Percentiles rank a stretch among this genome's conserved stretches.
These are phyloP conservation scores for Leccinum arenicola DNA, from an alignment of 768 basidiomycete genomes.

Conservation along the genomic window DNA sequence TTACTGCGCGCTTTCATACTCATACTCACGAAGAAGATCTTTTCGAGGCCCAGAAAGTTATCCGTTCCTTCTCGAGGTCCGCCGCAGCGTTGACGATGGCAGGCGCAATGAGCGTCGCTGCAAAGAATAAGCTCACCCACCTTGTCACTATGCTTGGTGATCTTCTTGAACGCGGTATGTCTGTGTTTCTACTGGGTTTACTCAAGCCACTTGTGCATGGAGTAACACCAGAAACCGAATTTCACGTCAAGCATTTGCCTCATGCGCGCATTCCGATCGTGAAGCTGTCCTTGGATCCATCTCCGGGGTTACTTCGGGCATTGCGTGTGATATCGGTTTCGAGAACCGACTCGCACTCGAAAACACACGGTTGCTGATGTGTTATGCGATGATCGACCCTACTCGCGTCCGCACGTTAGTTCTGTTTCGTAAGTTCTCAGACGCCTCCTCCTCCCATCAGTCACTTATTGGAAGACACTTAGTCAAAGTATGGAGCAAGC, in stretches of 20 bases:
- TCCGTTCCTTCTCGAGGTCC: conserved; percentile 49
- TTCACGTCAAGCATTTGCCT: conserved; percentile 93
- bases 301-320: conserved; percentile 76
- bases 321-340: conserved; percentile 98
- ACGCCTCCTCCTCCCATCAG: background rate
- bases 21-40: conserved; percentile 60
- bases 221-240: conserved; percentile 76
- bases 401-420: conserved; percentile 91
- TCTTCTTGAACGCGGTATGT: conserved; percentile 86
- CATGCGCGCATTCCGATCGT: conserved; percentile 98
- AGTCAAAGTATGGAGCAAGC: conserved; percentile 99
- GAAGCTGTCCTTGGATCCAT: conserved; percentile 90
- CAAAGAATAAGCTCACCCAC: conserved; percentile 51
- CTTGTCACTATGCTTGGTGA: conserved; percentile 93
- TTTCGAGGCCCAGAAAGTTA: conserved; percentile 51
- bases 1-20: conserved; percentile 65
- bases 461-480: conserved; percentile 12
- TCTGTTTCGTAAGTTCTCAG: conserved; percentile 78
- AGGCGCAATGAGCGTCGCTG: conserved; percentile 51
- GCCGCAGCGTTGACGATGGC: conserved; percentile 60
- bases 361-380: conserved; percentile 94
- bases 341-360: conserved; percentile 96
- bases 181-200: conserved; percentile 3
- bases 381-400: conserved; percentile 96
- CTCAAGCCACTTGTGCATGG: conserved; percentile 11